Conservation (phyloP, 1,284 basidiomycete genomes). For the Sporisorium exsertum region DNA sequence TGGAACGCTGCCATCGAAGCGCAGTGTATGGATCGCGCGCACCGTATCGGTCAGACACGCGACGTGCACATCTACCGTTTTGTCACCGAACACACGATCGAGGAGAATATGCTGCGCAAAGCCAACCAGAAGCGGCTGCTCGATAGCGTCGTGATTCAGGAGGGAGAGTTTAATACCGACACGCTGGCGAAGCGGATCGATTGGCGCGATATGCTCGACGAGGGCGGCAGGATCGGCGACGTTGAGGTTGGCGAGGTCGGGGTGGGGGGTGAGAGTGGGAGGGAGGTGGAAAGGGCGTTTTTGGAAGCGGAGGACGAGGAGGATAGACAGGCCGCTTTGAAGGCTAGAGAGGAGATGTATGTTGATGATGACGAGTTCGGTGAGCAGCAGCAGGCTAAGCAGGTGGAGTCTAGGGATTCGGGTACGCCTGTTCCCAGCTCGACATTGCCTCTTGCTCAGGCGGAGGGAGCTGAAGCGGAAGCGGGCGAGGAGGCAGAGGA, state of each 20-base stretch:
- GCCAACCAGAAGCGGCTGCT: slow-evolving; percentile 94
- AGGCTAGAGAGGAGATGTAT: slow-evolving; percentile 84
- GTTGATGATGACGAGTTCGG: slow-evolving; percentile 75
- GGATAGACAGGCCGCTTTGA: slow-evolving; percentile 81
- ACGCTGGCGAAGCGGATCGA: slow-evolving; percentile 71
- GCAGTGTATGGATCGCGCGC: slow-evolving; percentile 95
- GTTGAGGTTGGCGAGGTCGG: slow-evolving; percentile 60
- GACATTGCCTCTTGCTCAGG: slow-evolving; percentile 71
- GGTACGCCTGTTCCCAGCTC: not conserved
- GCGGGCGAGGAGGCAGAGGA: slow-evolving; percentile 71
- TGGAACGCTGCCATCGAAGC: slow-evolving; percentile 98
- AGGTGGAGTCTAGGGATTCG: not conserved
- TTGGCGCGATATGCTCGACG: slow-evolving; percentile 85
- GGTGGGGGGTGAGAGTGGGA: slow-evolving; percentile 60
- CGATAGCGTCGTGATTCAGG: slow-evolving; percentile 91
- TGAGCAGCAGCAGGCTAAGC: slow-evolving; percentile 8
- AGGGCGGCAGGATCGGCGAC: slow-evolving; percentile 63
- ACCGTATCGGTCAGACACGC: slow-evolving; percentile 94
- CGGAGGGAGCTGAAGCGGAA: slow-evolving; percentile 74
- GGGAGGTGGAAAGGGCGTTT: slow-evolving; percentile 77
- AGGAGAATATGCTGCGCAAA: slow-evolving; percentile 94
- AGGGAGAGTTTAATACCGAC: slow-evolving; percentile 82
- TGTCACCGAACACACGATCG: slow-evolving; percentile 90
- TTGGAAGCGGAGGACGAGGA: slow-evolving; percentile 89
- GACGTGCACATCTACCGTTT: slow-evolving; percentile 98